Conservation (phyloP, 2,329 filamentous ascomycete species). For the Ophiostoma ips region DNA sequence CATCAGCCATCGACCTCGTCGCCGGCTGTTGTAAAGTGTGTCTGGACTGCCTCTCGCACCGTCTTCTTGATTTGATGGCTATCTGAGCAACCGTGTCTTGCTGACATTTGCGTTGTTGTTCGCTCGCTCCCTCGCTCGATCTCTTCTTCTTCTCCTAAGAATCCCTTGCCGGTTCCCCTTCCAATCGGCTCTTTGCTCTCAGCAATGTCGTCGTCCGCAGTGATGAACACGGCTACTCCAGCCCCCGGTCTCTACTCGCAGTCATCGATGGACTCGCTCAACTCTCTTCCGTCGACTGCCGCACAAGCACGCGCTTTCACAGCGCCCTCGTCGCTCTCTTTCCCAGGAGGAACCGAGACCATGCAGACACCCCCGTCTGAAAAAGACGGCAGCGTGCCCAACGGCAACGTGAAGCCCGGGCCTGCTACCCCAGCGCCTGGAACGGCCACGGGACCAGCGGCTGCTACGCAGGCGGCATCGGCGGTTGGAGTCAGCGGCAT, state of each 20-base stretch:
- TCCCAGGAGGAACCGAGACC: conserved; percentile 44
- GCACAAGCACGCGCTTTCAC: conserved; percentile 93
- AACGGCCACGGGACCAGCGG: conserved; percentile 11
- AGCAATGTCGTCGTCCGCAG: conserved; percentile 12
- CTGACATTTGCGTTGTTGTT: conserved; percentile 11
- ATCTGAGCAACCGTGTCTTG: conserved; percentile 10
- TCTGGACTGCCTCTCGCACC: conserved; percentile 5
- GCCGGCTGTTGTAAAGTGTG: conserved; percentile 16
- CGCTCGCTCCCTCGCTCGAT: not conserved
- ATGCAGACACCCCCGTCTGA: conserved; percentile 14
- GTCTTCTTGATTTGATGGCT: conserved; percentile 12
- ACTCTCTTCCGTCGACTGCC: conserved; percentile 83
- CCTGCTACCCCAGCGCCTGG: conserved; percentile 10
- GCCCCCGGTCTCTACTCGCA: conserved; percentile 13
- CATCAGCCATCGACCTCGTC: conserved; percentile 14
- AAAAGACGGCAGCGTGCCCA: conserved; percentile 13
- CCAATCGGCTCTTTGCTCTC: not conserved
- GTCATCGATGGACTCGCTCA: conserved; percentile 65
- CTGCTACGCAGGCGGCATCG: conserved; percentile 79
- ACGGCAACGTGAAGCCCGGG: conserved; percentile 11
- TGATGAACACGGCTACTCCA: conserved; percentile 10
- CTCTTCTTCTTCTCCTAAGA: not conserved
- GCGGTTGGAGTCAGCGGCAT: conserved; percentile 76
- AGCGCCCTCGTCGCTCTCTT: conserved; percentile 81
- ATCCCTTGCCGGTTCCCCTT: not conserved